Conservation (phyloP, 2,329 filamentous ascomycete species). For the Chrysoporthe austroafricana region DNA sequence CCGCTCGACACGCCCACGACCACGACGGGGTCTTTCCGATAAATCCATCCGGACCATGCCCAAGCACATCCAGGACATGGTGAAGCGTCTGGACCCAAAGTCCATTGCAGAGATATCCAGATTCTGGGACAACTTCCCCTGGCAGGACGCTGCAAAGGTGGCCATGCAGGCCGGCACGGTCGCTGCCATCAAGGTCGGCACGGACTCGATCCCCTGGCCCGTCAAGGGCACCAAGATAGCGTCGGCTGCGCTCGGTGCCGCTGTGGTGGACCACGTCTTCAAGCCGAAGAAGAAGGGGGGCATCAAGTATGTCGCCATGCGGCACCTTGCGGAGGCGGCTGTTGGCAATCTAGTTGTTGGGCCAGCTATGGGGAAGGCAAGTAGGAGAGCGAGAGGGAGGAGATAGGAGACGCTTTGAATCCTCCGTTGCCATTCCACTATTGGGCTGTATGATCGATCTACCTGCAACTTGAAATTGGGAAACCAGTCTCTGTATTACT, state of each 20-base stretch:
- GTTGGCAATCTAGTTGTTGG: constrained; percentile 32
- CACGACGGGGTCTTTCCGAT: constrained; percentile 19
- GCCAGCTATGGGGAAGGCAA: constrained; percentile 27
- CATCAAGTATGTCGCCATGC: constrained; percentile 35
- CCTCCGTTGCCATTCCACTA: neutral
- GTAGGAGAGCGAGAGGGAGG: neutral
- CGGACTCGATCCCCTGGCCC: constrained; percentile 31
- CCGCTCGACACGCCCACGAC: constrained; percentile 3
- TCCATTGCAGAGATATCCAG: constrained; percentile 10
- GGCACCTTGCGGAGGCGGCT: constrained; percentile 34
- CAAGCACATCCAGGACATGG: constrained; percentile 8
- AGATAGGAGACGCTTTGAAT: neutral
- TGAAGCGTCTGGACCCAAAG: constrained; percentile 11
- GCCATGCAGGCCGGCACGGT: constrained; percentile 35
- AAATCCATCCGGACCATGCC: constrained; percentile 21
- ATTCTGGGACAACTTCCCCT: constrained; percentile 24
- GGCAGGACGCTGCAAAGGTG: constrained; percentile 31
- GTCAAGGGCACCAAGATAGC: constrained; percentile 35
- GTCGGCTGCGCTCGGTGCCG: constrained; percentile 35
- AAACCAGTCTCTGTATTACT: too few relatives aligned
- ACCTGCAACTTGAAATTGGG: too few relatives aligned
- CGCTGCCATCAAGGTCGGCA: constrained; percentile 31
- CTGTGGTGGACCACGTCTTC: constrained; percentile 36
- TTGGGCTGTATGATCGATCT: neutral
- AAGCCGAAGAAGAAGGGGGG: constrained; percentile 33